Evolutionary conservation across 169 alveolate genomes (phyloP).

Genomic region (Plasmodium gallinaceum): DNA sequence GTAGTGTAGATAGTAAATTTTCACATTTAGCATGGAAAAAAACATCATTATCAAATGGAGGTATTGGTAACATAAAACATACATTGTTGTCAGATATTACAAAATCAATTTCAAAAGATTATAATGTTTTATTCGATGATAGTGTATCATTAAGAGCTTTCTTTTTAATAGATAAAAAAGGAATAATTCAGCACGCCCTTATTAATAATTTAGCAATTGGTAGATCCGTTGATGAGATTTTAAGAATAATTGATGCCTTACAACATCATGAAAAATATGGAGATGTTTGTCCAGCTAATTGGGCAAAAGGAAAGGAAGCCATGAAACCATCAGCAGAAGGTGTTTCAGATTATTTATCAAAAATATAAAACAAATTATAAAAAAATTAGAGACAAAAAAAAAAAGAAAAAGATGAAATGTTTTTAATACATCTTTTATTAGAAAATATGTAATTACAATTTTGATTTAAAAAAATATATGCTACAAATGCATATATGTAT

Average conservation of each 20-base stretch:
- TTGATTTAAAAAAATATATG: too few relatives aligned
- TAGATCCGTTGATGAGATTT: conserved; percentile 96
- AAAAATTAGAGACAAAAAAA: not conserved
- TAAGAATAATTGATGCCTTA: conserved; percentile 97
- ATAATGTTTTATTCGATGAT: conserved; percentile 94
- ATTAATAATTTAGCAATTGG: conserved; percentile 99
- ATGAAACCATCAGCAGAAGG: conserved; percentile 96
- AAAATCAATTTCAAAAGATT: conserved; percentile 92
- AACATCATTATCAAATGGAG: conserved; percentile 96
- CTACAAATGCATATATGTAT: not conserved
- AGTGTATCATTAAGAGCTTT: conserved; percentile 98
- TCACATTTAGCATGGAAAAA: conserved; percentile 97
- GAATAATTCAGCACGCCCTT: conserved; percentile 95
- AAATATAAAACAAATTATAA: conserved; percentile 14
- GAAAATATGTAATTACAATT: not conserved
- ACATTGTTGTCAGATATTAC: conserved; percentile 95
- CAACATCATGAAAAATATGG: conserved; percentile 97
- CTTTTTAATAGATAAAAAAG: conserved; percentile 97
- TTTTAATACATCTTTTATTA: not conserved
- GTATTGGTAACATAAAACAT: conserved; percentile 96
- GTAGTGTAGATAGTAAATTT: conserved; percentile 97
- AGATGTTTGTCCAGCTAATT: conserved; percentile 99
- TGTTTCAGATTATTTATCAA: conserved; percentile 86
- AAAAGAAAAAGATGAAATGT: not conserved
- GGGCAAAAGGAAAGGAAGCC: conserved; percentile 97